phyloP scores from a whole-genome alignment of 345 rosid genomes.

The Bruguiera parviflora region DNA sequence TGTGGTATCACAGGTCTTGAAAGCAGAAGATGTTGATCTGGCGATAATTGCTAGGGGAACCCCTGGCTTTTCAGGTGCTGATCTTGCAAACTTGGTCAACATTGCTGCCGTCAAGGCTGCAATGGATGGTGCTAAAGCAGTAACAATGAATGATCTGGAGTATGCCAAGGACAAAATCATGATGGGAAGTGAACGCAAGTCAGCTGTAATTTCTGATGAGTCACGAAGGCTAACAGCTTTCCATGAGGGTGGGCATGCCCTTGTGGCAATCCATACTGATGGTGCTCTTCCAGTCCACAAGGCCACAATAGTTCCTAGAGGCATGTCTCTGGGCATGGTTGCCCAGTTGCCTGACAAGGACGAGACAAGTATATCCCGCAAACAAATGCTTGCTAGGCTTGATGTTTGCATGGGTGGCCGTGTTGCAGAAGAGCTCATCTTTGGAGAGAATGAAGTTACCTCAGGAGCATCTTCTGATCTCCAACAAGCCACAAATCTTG shows the following conservation, averaged over 20 bases:
- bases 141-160: constrained; percentile 87
- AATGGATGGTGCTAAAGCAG: constrained; percentile 93
- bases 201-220: constrained; percentile 86
- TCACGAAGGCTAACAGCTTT: constrained; percentile 76
- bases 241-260: constrained; percentile 99
- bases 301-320: constrained; percentile 94
- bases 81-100: constrained; percentile 84
- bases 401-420: constrained; percentile 97
- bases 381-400: constrained; percentile 94
- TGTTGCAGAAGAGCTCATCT: constrained; percentile 93
- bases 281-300: constrained; percentile 96
- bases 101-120: constrained; percentile 96
- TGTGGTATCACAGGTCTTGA: constrained; percentile 56
- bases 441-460: constrained; percentile 86
- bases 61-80: constrained; percentile 97
- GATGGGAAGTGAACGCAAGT: constrained; percentile 98
- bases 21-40: constrained; percentile 88
- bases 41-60: constrained; percentile 95
- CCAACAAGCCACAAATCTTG: constrained; percentile 75
- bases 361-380: constrained; percentile 61
- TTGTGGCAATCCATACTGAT: constrained; percentile 85
- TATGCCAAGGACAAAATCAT: constrained; percentile 89
- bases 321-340: constrained; percentile 96
- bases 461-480: constrained; percentile 91
- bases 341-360: constrained; percentile 87